Conservation (phyloP, 371 early-diverging fungal genomes). For the Mortierella sp. region DNA sequence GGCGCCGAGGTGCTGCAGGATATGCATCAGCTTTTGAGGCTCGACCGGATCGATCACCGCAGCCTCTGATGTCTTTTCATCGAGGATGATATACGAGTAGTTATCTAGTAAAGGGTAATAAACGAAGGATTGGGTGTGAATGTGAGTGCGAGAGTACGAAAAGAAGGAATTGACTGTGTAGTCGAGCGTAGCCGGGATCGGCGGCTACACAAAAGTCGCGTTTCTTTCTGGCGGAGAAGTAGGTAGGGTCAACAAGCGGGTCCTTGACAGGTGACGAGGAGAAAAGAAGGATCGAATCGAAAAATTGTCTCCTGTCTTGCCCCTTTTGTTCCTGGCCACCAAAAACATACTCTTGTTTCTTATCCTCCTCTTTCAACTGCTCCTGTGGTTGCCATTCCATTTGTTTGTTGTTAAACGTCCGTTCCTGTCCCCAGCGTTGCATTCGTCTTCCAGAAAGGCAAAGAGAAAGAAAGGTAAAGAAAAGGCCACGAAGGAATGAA, state of each 20-base stretch:
- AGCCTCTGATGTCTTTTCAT: slow-evolving; percentile 71
- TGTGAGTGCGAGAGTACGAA: not conserved
- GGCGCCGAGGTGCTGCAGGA: slow-evolving; percentile 63
- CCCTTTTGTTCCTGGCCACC: not conserved
- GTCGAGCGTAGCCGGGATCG: no score
- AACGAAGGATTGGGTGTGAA: not conserved
- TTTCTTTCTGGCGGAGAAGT: not conserved
- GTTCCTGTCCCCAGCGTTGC: no score
- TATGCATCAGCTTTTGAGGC: slow-evolving; percentile 69
- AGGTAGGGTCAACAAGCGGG: no score
- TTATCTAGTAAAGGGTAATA: slow-evolving; percentile 61
- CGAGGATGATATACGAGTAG: slow-evolving; percentile 60
- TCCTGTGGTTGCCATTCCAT: not conserved
- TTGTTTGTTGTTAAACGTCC: not conserved
- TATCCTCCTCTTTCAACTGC: not conserved
- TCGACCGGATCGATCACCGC: slow-evolving; percentile 80
- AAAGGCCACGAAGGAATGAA: no score
- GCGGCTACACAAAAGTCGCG: not conserved
- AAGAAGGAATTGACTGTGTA: no score
- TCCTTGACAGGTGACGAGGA: not conserved
- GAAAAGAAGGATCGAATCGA: not conserved
- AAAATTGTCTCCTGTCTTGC: not conserved
- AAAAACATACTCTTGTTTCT: not conserved
- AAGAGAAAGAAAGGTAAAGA: no score
- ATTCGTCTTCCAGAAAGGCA: no score